These are phyloP conservation scores for Melanogaster broomeanus DNA, from an alignment of 768 basidiomycete genomes.

Conservation along the genomic window DNA sequence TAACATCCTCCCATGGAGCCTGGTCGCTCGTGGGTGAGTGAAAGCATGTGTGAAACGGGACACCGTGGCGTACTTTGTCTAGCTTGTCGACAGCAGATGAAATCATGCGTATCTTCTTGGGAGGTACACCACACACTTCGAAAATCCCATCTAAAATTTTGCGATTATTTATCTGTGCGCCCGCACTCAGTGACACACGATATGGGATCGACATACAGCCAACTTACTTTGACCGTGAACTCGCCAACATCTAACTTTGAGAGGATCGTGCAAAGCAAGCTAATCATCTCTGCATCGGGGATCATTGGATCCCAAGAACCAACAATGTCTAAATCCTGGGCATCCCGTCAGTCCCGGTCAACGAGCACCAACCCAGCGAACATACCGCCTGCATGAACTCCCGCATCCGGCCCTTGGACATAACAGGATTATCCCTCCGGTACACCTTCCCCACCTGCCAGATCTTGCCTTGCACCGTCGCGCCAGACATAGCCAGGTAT, in stretches of 20 bases:
- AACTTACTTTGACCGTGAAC: constrained; percentile 85
- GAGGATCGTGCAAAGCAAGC: constrained; percentile 78
- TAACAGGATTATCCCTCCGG: constrained; percentile 92
- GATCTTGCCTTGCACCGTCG: constrained; percentile 76
- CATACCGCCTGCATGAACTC: constrained; percentile 96
- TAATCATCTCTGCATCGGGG: constrained; percentile 90
- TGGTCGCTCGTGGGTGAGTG: constrained; percentile 25
- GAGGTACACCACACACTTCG: constrained; percentile 91
- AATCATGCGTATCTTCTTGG: constrained; percentile 86
- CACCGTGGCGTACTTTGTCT: constrained; percentile 70
- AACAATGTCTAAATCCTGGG: constrained; percentile 92
- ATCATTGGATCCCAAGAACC: constrained; percentile 97
- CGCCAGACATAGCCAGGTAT: constrained; percentile 94
- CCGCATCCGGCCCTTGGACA: constrained; percentile 97
- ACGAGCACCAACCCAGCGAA: constrained; percentile 4
- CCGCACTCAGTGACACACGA: neutral
- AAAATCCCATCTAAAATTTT: constrained; percentile 98
- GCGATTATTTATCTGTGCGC: constrained; percentile 84
- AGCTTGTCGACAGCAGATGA: constrained; percentile 98
- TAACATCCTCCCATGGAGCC: constrained; percentile 90
- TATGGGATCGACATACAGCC: neutral
- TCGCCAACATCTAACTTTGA: constrained; percentile 88
- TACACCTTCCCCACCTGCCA: constrained; percentile 99
- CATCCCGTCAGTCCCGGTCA: neutral
- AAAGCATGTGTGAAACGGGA: neutral